Base-by-base conservation (phyloP, 2,329 filamentous ascomycete species). In the Pseudocercospora fijiensis region DNA sequence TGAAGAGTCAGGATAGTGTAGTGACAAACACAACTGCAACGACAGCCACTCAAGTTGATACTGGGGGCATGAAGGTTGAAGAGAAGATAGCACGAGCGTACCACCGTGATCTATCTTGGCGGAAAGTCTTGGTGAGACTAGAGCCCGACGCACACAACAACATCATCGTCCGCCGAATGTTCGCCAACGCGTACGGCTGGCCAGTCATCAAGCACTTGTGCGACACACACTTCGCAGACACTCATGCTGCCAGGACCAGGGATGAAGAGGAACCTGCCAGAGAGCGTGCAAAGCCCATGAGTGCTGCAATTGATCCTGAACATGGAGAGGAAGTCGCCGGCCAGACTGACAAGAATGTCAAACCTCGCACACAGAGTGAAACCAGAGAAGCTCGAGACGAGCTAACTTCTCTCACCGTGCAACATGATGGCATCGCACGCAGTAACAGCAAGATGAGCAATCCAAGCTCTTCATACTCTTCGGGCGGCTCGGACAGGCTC, bases 81-180 rank as follows among this genome's bases (percentile, higher is more conserved):
- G 95, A 99, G 77, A 98, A 97, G 78, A 99, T 99, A 69, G 95
- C 95, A 1, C 86, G 95, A 53, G 95, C 92, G 13, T 99, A 99
- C 78, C 95, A 99, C 76, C 87, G 88, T 11, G 92, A 92, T 67
- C 79, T 99, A 20, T 91, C 91, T 1, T 99, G 95, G 95, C 90
- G 95, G 52, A 99, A 99, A 76, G 95, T 99, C 1, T 85, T 99
- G 3, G 95, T 99, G 13, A 90, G 95, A 60, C 83, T 99, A 2
- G 94, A 99, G 75, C 95, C 95, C 0, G 95, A 99, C 77, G 95
- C 95, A 0, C 95, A 99, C 80, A 99, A 99, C 78, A 99, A 99
- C 77, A 96, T 99, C 69, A 90, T 98, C 65, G 95, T 99, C 24
- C 89, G 95, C 16, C 89, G 95, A 61, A 96, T 92, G 88, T 99